Base-by-base conservation (phyloP, 768 basidiomycete genomes). In the Mycena olivaceomarginata region DNA sequence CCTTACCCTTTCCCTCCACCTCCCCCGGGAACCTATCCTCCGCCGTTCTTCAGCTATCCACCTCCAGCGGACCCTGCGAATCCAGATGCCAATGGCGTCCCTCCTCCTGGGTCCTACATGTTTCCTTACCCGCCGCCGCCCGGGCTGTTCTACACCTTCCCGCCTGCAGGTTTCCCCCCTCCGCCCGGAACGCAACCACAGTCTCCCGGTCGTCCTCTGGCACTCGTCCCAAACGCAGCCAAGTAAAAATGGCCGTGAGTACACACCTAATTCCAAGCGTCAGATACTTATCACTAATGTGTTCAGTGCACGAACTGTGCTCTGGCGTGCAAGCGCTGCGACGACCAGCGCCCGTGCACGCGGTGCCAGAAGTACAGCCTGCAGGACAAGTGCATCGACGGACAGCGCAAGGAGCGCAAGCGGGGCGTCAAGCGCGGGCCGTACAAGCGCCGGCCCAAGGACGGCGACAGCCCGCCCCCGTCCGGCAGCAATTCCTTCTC, bases 351-450 rank as follows among this genome's bases (percentile, higher is more conserved):
- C 59, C 97, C 97, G 37, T 98, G 97, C 83, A 93, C 94, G 76
- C 93, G 97, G 45, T 98, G 97, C 80, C 89, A 94, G 82, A 97
- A 97, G 86, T 98, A 98, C 84, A 96, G 95, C 79, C 91, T 97
- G 69, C 87, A 92, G 4, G 90, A 90, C 12, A 90, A 93, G 70
- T 98, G 97, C 85, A 87, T 94, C 71, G 97, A 98, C 84, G 97
- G 97, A 41, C 94, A 96, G 82, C 91, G 97, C 82, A 98, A 98
- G 87, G 97, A 98, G 85, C 91, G 97, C 77, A 97, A 96, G 87
- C 96, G 95, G 85, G 96, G 96, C 70, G 90, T 96, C 84, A 97
- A 97, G 86, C 90, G 96, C 77, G 96, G 96, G 4, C 96, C 96
- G 75, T 97, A 97, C 90, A 96, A 95, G 87, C 89, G 91, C 75